phyloP scores from a whole-genome alignment of 345 rosid genomes.

The Arabis alpina region DNA sequence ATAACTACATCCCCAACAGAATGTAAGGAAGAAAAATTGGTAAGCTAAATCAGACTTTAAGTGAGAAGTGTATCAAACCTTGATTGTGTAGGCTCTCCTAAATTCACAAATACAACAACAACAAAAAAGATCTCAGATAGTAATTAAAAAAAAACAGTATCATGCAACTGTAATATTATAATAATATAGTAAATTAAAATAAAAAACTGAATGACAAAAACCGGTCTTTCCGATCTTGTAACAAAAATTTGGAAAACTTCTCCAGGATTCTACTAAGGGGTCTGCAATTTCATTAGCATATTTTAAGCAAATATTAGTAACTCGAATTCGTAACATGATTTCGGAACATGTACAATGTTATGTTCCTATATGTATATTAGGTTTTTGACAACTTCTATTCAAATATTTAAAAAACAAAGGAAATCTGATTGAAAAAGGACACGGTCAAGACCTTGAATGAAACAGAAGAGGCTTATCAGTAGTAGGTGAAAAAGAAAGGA shows the following conservation, averaged over 20 bases:
- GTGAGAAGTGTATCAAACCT: slow-evolving; percentile 17
- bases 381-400: neutral
- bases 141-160: neutral
- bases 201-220: neutral
- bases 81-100: slow-evolving; percentile 26
- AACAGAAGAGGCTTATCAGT: slow-evolving; percentile 3
- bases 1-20: too few species aligned
- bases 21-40: too few species aligned
- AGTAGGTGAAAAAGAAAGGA: slow-evolving; percentile 19
- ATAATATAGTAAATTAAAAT: neutral
- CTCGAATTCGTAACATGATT: neutral
- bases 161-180: neutral
- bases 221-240: slow-evolving; percentile 22
- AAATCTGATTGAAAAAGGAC: too few species aligned
- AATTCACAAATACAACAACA: neutral
- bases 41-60: too few species aligned
- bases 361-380: neutral
- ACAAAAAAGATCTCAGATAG: neutral
- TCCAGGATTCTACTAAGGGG: neutral
- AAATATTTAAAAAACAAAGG: neutral
- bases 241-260: neutral
- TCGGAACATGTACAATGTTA: neutral
- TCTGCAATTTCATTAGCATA: slow-evolving; percentile 15
- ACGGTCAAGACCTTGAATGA: neutral
- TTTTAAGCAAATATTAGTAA: neutral